These are phyloP conservation scores for Neonectria neomacrospora DNA, from an alignment of 2,329 filamentous ascomycete species.

Conservation along the genomic window DNA sequence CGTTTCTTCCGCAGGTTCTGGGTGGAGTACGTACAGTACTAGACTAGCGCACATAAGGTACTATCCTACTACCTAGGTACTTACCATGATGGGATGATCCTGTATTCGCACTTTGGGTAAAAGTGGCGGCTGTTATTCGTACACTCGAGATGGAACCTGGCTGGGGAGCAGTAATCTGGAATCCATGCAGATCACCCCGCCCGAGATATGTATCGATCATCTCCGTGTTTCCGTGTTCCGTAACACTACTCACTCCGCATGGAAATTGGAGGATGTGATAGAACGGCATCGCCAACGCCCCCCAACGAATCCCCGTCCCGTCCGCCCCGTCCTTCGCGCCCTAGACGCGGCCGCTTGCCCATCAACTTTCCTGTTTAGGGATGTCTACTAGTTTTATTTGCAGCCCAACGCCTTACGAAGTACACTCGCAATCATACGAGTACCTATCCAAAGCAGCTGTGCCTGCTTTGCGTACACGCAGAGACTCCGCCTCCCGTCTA, in stretches of 20 bases:
- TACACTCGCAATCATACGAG: conserved; percentile 18
- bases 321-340: background rate
- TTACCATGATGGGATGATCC: too few relatives aligned
- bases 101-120: too few relatives aligned
- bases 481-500: conserved; percentile 1
- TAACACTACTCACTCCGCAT: background rate
- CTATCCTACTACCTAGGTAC: too few relatives aligned
- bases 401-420: background rate
- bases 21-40: background rate
- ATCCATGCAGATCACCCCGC: background rate
- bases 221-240: background rate
- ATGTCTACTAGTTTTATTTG: background rate
- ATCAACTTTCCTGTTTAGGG: background rate
- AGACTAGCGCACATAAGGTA: too few relatives aligned
- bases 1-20: conserved; percentile 1
- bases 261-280: conserved; percentile 22
- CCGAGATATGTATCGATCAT: background rate
- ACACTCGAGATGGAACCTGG: background rate
- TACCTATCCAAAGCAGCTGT: background rate
- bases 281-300: background rate
- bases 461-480: background rate
- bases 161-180: background rate
- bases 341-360: background rate
- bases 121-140: too few relatives aligned
- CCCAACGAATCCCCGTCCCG: background rate